Percentiles rank a stretch among this genome's conserved stretches.
These are phyloP conservation scores for Eucalyptus marginata DNA, from an alignment of 345 rosid genomes.

Conservation along the genomic window DNA sequence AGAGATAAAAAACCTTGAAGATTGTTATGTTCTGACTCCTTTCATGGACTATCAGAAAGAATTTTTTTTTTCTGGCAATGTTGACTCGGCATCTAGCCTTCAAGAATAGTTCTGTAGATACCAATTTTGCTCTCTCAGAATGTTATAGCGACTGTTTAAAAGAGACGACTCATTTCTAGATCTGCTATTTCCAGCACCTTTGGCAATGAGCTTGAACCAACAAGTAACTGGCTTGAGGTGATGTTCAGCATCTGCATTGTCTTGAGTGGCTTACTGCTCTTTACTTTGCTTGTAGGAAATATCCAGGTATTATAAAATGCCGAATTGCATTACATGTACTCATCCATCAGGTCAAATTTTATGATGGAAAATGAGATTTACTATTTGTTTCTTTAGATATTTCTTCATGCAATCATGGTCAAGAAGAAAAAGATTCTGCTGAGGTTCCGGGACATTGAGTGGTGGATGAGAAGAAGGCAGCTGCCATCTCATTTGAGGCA, in stretches of 20 bases:
- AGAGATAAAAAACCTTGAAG: neutral
- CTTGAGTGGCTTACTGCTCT: slow-evolving; percentile 38
- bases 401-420: slow-evolving; percentile 43
- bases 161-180: neutral
- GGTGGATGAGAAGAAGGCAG: slow-evolving; percentile 67
- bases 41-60: neutral
- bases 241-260: slow-evolving; percentile 44
- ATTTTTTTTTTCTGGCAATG: neutral
- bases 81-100: neutral
- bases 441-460: slow-evolving; percentile 30
- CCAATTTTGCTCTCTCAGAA: neutral
- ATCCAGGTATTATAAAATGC: slow-evolving; percentile 30
- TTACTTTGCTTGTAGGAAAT: slow-evolving; percentile 50
- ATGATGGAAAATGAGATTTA: neutral
- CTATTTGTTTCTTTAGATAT: slow-evolving; percentile 18
- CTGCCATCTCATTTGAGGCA: slow-evolving; percentile 32
- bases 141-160: neutral
- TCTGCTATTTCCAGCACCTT: slow-evolving; percentile 22
- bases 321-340: neutral
- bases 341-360: neutral
- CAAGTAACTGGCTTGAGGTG: slow-evolving; percentile 44
- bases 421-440: slow-evolving; percentile 42
- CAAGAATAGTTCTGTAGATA: neutral
- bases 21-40: neutral
- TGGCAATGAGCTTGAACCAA: slow-evolving; percentile 51